Evolutionary conservation across 768 basidiomycete species (phyloP).

Genomic region (Asterophora parasitica): DNA sequence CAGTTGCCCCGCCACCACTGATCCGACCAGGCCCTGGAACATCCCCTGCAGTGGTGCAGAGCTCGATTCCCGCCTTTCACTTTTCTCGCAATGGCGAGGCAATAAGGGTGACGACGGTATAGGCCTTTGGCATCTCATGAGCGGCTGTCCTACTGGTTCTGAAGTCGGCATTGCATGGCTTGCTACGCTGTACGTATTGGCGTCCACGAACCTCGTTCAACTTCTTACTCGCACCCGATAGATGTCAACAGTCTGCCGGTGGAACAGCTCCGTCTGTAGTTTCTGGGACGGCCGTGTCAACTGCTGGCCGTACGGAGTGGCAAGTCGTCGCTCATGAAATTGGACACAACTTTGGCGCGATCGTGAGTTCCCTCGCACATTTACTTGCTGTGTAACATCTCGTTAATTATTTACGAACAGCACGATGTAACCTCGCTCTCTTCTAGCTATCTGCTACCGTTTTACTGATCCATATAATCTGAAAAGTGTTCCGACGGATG

Average conservation of each 20-base stretch:
- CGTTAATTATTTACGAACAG: slow-evolving; percentile 27
- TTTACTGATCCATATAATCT: slow-evolving; percentile 5
- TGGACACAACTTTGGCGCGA: slow-evolving; percentile 87
- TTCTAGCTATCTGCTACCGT: slow-evolving; percentile 1
- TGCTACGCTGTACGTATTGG: slow-evolving; percentile 56
- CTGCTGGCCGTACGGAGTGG: slow-evolving; percentile 73
- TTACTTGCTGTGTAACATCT: slow-evolving; percentile 1
- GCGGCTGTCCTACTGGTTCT: slow-evolving; percentile 72
- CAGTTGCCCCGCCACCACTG: slow-evolving; percentile 59
- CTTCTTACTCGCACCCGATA: slow-evolving; percentile 15
- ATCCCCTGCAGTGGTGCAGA: slow-evolving; percentile 52
- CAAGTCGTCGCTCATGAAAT: slow-evolving; percentile 81
- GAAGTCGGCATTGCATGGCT: slow-evolving; percentile 91
- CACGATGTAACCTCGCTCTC: slow-evolving; percentile 43
- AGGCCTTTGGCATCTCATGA: slow-evolving; percentile 89
- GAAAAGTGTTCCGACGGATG: slow-evolving; percentile 63
- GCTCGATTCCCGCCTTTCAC: slow-evolving; percentile 67
- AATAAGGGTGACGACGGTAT: slow-evolving; percentile 63
- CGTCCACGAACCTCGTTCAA: slow-evolving; percentile 3
- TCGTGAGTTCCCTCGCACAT: slow-evolving; percentile 43
- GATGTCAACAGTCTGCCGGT: slow-evolving; percentile 52
- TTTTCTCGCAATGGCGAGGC: slow-evolving; percentile 83
- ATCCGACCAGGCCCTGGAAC: slow-evolving; percentile 68
- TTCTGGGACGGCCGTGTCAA: slow-evolving; percentile 80
- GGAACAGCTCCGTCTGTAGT: slow-evolving; percentile 47